Percentiles rank a stretch among this genome's conserved stretches.
phyloP scores from a whole-genome alignment of 129 eudicot genomes.

The Lonicera japonica region DNA sequence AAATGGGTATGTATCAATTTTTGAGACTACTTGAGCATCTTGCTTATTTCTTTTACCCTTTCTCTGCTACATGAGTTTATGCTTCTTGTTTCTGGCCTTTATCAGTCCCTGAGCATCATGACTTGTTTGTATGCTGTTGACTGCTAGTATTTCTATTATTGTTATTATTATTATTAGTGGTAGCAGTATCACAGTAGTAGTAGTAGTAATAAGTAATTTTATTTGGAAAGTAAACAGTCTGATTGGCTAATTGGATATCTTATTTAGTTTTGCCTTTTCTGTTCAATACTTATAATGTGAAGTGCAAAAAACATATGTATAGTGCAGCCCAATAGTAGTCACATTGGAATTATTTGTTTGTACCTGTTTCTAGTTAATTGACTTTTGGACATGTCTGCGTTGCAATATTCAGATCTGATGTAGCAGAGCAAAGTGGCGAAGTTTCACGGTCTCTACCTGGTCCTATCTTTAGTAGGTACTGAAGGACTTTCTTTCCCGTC shows the following conservation, averaged over 20 bases:
- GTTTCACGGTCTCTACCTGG: conserved; percentile 58
- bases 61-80: background rate
- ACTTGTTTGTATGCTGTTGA: background rate
- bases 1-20: conserved; percentile 52
- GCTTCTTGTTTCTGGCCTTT: background rate
- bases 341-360: background rate
- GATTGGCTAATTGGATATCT: too few relatives aligned
- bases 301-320: too few relatives aligned
- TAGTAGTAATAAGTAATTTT: too few relatives aligned
- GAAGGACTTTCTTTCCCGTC: background rate
- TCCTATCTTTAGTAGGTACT: conserved; percentile 63
- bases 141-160: too few relatives aligned
- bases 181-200: too few relatives aligned
- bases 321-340: background rate
- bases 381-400: background rate
- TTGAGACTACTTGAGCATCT: too few relatives aligned
- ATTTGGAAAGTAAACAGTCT: too few relatives aligned
- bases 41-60: background rate
- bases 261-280: too few relatives aligned
- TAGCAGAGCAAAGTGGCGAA: conserved; percentile 97
- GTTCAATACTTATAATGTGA: too few relatives aligned
- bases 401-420: conserved; percentile 47
- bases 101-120: background rate
- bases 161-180: too few relatives aligned
- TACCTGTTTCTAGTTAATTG: background rate